Evolutionary conservation across 768 basidiomycete species (phyloP).

Genomic region (Cystofilobasidium ferigula): DNA sequence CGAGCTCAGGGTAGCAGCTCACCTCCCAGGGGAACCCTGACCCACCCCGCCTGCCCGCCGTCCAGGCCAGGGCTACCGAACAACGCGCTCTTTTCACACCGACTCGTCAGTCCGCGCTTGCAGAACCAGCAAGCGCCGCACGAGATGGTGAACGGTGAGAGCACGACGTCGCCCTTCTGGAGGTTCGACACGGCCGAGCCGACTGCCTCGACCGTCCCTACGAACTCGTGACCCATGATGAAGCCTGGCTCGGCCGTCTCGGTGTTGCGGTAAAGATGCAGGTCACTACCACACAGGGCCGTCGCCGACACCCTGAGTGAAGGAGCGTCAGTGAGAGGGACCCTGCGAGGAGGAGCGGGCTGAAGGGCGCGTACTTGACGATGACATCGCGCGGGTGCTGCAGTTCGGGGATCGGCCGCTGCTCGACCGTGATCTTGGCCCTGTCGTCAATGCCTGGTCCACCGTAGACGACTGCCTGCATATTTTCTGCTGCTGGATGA

Average conservation of each 20-base stretch:
- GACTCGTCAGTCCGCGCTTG: conserved; percentile 36
- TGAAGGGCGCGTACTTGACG: not conserved
- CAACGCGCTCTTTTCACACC: conserved; percentile 8
- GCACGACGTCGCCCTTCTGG: conserved; percentile 61
- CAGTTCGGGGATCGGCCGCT: conserved; percentile 10
- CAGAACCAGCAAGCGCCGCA: conserved; percentile 74
- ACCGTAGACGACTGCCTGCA: conserved; percentile 19
- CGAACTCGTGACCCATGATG: conserved; percentile 57
- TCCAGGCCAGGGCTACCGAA: conserved; percentile 46
- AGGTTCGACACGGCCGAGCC: conserved; percentile 52
- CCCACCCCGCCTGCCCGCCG: conserved; percentile 63
- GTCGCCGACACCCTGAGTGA: conserved; percentile 19
- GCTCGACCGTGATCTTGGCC: conserved; percentile 14
- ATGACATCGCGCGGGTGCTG: conserved; percentile 6
- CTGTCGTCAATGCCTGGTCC: not conserved
- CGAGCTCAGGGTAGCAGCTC: not conserved
- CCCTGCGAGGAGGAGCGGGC: not conserved
- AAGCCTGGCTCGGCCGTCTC: conserved; percentile 33
- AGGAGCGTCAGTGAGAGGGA: not conserved
- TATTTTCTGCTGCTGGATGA: too few relatives aligned
- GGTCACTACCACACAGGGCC: conserved; percentile 49
- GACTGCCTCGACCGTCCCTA: conserved; percentile 58
- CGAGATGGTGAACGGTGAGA: conserved; percentile 68
- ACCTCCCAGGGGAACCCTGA: conserved; percentile 59
- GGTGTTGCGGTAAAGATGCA: conserved; percentile 63